Evolutionary conservation across 2,329 filamentous ascomycete species (phyloP), one percentile per base, ranked within the genome.

Genomic region (Fusarium praegraminearum): DNA sequence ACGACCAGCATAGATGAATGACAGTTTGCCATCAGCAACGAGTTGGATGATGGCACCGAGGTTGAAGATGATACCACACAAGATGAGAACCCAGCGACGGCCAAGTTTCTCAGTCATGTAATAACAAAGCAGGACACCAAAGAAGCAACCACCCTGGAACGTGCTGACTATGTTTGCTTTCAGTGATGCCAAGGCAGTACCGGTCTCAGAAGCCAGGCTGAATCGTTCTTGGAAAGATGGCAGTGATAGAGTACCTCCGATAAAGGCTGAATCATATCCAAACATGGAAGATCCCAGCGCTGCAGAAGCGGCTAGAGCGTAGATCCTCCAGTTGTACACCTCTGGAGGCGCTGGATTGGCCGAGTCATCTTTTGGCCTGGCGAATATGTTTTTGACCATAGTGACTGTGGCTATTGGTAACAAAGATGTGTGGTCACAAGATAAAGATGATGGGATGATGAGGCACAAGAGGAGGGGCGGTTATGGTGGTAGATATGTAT

Each of bases 241-340:
- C 2, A 61, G 44, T 8, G 51, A 47, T 8, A 61, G 18, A 7
- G 57, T 61, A 13, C 57, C 52, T 12, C 57, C 57, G 13, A 69
- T 69, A 6, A 69, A 57, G 11, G 56, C 56, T 18, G 64, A 58
- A 24, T 69, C 67, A 28, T 69, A 67, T 3, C 67, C 67, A 36
- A 67, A 67, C 64, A 69, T 69, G 12, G 67, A 52, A 16, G 55
- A 57, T 9, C 55, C 55, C 18, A 57, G 30, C 6, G 55, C 46
- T 4, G 55, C 55, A 10, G 46, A 57, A 7, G 38, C 36, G 7
- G 55, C 55, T 3, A 57, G 55, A 18, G 55, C 36, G 5, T 57
- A 57, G 22, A 57, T 43, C n/a, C 55, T 41, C 55, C 55, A 57
- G 46, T 52, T 52, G 22, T 57, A 43, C 38, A 53, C 55, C n/a